Percentiles rank a stretch among this genome's conserved stretches.
phyloP scores from a whole-genome alignment of 2,329 filamentous ascomycete species.

The Stromatinia cepivora region DNA sequence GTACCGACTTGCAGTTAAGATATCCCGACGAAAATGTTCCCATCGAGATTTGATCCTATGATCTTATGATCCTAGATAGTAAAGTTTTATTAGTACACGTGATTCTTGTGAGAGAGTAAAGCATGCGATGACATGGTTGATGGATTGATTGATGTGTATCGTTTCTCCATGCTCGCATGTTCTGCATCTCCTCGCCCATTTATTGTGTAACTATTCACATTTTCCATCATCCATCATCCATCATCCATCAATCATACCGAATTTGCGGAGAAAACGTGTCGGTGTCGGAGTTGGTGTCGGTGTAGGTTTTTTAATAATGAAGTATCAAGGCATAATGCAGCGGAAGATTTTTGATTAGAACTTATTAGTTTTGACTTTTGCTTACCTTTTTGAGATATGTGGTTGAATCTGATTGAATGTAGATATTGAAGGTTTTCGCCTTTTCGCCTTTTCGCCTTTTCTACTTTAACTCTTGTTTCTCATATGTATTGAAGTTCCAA shows the following conservation, averaged over 20 bases:
- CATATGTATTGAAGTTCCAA: background rate
- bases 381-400: conserved; percentile 8
- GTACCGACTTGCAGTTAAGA: background rate
- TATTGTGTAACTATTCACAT: background rate
- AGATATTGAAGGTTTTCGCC: background rate
- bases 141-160: background rate
- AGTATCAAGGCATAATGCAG: background rate
- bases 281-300: background rate
- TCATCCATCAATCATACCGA: too few species aligned
- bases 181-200: background rate
- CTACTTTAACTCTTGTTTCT: background rate
- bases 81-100: background rate
- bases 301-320: background rate
- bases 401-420: conserved; percentile 9
- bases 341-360: background rate
- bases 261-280: background rate
- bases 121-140: background rate
- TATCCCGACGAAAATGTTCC: background rate
- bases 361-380: background rate
- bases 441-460: background rate
- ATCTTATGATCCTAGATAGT: background rate
- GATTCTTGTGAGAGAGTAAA: background rate
- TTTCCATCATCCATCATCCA: background rate
- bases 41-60: background rate
- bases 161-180: background rate